A percentile compares a stretch with the other conserved stretches of the same genome.
Evolutionary conservation across 2,329 filamentous ascomycete species (phyloP).

Genomic region (Hymenoscyphus occultus): DNA sequence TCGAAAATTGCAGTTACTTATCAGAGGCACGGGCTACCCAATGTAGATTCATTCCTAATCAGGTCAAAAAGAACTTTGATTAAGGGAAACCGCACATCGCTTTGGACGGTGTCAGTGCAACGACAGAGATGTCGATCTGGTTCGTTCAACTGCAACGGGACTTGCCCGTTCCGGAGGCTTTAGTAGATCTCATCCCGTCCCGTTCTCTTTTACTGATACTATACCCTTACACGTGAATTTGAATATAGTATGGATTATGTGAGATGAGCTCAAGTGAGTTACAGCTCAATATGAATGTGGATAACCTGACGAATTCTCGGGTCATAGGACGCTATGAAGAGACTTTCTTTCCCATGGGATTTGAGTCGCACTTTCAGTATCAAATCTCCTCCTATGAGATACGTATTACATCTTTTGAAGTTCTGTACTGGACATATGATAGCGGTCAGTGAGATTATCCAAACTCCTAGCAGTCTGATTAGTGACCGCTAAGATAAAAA

Average conservation of each 20-base stretch:
- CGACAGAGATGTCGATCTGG: not conserved
- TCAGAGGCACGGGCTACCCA: no score
- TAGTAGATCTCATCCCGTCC: not conserved
- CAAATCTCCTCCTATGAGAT: no score
- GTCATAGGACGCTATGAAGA: no score
- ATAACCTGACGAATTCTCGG: no score
- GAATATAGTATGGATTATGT: not conserved
- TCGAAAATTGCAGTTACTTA: no score
- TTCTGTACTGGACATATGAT: not conserved
- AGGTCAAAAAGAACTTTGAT: no score
- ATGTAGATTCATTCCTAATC: no score
- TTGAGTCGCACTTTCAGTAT: no score
- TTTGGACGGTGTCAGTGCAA: no score
- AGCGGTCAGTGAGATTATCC: not conserved
- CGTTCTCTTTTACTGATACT: not conserved
- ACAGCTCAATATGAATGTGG: not conserved
- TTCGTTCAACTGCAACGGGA: not conserved
- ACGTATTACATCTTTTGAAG: no score
- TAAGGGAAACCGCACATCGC: no score
- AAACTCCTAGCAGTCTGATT: not conserved
- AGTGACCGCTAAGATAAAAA: not conserved
- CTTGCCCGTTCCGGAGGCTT: not conserved
- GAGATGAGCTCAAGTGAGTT: not conserved
- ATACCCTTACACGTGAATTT: not conserved
- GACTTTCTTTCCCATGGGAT: no score